Evolutionary conservation across 2,329 filamentous ascomycete species (phyloP).

Genomic region (Venturia carpophila): DNA sequence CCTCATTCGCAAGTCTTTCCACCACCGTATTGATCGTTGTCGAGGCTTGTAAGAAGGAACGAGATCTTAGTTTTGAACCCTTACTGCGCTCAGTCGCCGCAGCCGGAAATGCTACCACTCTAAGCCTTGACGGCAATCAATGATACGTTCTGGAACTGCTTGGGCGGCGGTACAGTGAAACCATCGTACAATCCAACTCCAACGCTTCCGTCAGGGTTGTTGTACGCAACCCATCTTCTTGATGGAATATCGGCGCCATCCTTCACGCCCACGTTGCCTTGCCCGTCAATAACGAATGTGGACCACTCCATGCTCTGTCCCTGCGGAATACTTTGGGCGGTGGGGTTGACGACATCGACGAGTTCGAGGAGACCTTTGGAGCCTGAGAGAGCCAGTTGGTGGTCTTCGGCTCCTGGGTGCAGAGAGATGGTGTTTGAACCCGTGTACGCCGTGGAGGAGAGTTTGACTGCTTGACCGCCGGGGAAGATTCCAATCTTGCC

Average conservation of each 20-base stretch:
- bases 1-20: no score
- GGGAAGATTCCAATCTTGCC: conserved; percentile 23
- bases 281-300: conserved; percentile 27
- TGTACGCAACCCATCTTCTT: conserved; percentile 24
- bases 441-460: conserved; percentile 25
- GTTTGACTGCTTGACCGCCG: conserved; percentile 22
- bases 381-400: conserved; percentile 26
- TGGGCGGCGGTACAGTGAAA: background rate
- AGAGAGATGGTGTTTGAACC: conserved; percentile 25
- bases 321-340: conserved; percentile 22
- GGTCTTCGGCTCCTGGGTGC: conserved; percentile 26
- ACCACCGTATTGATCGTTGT: no score
- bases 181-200: conserved; percentile 16
- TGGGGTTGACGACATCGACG: conserved; percentile 25
- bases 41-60: no score
- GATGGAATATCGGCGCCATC: conserved; percentile 26
- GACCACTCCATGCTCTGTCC: conserved; percentile 28
- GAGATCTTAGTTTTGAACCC: no score
- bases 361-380: conserved; percentile 25
- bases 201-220: background rate
- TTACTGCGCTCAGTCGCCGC: no score
- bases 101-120: background rate
- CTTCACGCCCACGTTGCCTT: conserved; percentile 24
- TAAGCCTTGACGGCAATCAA: conserved; percentile 1
- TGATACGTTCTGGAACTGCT: conserved; percentile 10